Conservation (phyloP, 129 eudicot genomes). For the Chrysanthemum lavandulifolium region DNA sequence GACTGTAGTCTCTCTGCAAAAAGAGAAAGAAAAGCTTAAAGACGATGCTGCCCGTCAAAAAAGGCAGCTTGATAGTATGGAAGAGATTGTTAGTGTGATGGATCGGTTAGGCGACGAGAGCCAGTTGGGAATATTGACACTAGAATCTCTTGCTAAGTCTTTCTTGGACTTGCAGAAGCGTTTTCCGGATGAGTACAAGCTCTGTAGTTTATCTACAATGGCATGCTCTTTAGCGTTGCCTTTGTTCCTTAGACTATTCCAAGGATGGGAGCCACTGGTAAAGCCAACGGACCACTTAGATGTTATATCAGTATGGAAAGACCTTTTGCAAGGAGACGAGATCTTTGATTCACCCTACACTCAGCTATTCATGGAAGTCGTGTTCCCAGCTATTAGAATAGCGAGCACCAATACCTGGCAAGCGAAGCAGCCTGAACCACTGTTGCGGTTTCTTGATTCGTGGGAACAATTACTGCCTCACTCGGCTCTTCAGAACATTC, state of each 20-base stretch:
- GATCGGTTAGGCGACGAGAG: constrained; percentile 45
- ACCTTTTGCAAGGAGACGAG: constrained; percentile 61
- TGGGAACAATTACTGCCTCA: constrained; percentile 75
- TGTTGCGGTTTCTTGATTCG: constrained; percentile 62
- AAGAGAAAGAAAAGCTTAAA: constrained; percentile 68
- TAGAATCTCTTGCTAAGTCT: constrained; percentile 60
- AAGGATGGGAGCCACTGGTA: constrained; percentile 75
- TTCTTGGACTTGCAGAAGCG: constrained; percentile 50
- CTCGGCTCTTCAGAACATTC: constrained; percentile 58
- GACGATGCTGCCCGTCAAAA: constrained; percentile 47
- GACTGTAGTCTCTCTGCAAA: constrained; percentile 58
- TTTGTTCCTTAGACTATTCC: constrained; percentile 55
- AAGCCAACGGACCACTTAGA: constrained; percentile 48
- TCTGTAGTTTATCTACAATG: constrained; percentile 56
- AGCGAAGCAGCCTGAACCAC: constrained; percentile 77
- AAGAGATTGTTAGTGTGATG: constrained; percentile 44
- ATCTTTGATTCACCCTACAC: constrained; percentile 32
- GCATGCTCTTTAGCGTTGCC: constrained; percentile 71
- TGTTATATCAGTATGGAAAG: constrained; percentile 51
- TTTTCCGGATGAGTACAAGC: constrained; percentile 56
- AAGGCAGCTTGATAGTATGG: constrained; percentile 65
- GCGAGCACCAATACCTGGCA: constrained; percentile 78
- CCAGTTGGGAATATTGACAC: constrained; percentile 47
- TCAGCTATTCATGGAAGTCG: constrained; percentile 63
- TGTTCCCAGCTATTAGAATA: constrained; percentile 72